Evolutionary conservation across 495 filamentous ascomycete genomes (phyloP), one percentile per base, ranked within the genome.

Genomic region (Penicillium odoratum): DNA sequence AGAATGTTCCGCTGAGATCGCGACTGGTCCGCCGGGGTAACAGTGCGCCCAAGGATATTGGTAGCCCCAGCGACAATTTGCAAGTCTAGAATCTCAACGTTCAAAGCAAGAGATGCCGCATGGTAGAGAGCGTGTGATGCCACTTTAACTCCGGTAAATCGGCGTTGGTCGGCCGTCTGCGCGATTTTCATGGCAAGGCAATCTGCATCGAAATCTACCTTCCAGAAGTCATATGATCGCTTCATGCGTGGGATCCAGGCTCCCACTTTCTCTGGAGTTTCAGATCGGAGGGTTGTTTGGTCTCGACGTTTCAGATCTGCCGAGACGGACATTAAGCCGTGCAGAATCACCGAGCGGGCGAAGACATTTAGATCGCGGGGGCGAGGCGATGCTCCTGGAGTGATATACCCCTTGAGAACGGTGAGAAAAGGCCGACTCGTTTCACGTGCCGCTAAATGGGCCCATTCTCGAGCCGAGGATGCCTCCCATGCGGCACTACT

Each of bases 281-380:
- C 70, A 15, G 70, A 71, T 15, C 70, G 66, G 0, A 67, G 48
- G 9, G 79, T 80, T 1, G 79, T 84, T 50, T 85, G 81, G 49
- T 83, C 81, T 18, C 82, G 67, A 8, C 82, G 71, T 57, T 79
- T 78, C 53, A 85, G 72, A 53, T 84, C 81, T 62, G 81, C 80
- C 9, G 77, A 78, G 2, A 85, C 68, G 11, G 78, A 81, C 81
- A 85, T 82, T 7, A 83, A 65, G 1, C 82, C 82, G 47, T 83
- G 80, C 5, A 84, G 69, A 3, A 83, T 56, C 3, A 84, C 67
- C 0, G 79, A 58, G 4, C 78, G 60, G 0, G 80, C 81, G 4
- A 82, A 65, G 1, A 70, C 65, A 56, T 83, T 85, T 5, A 83
- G 66, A 38, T 73, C 64, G 10, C 69, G 69, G 3, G 71, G 69